Evolutionary conservation across 169 alveolate genomes (phyloP).

Genomic region (Eimeria zaria): DNA sequence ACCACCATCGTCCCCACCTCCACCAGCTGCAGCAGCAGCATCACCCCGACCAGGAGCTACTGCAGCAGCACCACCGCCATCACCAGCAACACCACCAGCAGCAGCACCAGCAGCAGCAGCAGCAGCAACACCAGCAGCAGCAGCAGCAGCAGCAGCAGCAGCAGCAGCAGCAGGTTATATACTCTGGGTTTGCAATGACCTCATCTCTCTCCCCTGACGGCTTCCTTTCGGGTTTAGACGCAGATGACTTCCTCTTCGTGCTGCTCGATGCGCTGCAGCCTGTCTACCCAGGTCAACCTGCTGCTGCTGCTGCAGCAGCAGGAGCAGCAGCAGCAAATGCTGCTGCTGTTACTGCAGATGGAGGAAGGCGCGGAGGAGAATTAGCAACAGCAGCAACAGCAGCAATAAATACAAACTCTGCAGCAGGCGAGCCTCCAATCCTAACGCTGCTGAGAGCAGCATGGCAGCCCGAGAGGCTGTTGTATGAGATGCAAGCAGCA

Average conservation of each 20-base stretch:
- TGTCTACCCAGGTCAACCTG: neutral
- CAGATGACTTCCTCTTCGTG: slow-evolving; percentile 53
- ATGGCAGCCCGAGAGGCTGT: slow-evolving; percentile 6
- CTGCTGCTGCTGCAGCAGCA: slow-evolving; percentile 44
- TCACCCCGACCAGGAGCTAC: too few species aligned
- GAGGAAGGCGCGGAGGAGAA: neutral
- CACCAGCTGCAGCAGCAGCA: too few species aligned
- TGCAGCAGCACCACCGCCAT: too few species aligned
- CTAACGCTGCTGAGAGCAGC: slow-evolving; percentile 10
- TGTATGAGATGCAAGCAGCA: neutral
- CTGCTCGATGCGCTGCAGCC: slow-evolving; percentile 21
- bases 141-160: neutral
- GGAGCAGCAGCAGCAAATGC: slow-evolving; percentile 13
- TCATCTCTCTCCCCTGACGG: neutral
- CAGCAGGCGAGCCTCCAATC: neutral
- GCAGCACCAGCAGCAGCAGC: slow-evolving; percentile 26
- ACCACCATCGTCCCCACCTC: too few species aligned
- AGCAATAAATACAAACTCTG: neutral
- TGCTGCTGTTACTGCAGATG: neutral
- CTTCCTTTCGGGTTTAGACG: slow-evolving; percentile 9
- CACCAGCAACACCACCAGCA: neutral
- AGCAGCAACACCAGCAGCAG: slow-evolving; percentile 8
- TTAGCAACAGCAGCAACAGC: neutral
- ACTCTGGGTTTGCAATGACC: neutral
- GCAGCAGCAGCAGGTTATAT: neutral